Evolutionary conservation across 306 rosid genomes (phyloP), one percentile per base, ranked within the genome.

Genomic region (Acacia confusa): DNA sequence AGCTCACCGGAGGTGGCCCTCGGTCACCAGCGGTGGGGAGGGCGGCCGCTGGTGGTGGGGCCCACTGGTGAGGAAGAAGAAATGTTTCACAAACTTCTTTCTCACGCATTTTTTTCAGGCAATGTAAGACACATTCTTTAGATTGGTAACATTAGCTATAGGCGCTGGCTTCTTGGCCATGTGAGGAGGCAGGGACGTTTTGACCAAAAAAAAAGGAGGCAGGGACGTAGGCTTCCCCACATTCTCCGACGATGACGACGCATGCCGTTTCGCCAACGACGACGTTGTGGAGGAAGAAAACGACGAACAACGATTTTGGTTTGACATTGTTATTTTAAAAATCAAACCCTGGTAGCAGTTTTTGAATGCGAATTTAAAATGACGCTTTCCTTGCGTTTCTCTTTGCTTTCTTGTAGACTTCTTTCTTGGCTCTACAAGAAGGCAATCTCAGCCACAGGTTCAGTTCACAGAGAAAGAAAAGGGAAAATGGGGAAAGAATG

Each of bases 91-190:
- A 15, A 41, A 15, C 20, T 52, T 68, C 34, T 52, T 75, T 75
- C 30, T 22, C 52, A 1, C 17, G 36, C 41, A 32, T 44, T 47
- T 40, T 40, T 53, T 25, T 50, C 11, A 43, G 43, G 61, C 34
- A 76, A 48, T 64, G 43, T 79, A 84, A 32, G 91, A 22, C 69
- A 48, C 87, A 55, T 76, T 82, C 79, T 55, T 91, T 17, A 85
- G 84, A 85, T 95, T 95, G 44, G 97, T 93, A 81, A 95, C 78
- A 84, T 95, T 93, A 30, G 90, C 53, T 22, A 95, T 93, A 55
- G 99, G 98, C 8, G 97, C 93, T 24, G 98, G 90, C 82, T 92
- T 95, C 94, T 88, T 95, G 0, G 94, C 89, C 86, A 88, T 52
- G 8, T 84, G 84, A 0, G 86, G 78, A 68, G 89, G 85, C 4